These are phyloP conservation scores for Phoenix roebelenii DNA, from an alignment of 176 grass and related monocot species.

Conservation along the genomic window DNA sequence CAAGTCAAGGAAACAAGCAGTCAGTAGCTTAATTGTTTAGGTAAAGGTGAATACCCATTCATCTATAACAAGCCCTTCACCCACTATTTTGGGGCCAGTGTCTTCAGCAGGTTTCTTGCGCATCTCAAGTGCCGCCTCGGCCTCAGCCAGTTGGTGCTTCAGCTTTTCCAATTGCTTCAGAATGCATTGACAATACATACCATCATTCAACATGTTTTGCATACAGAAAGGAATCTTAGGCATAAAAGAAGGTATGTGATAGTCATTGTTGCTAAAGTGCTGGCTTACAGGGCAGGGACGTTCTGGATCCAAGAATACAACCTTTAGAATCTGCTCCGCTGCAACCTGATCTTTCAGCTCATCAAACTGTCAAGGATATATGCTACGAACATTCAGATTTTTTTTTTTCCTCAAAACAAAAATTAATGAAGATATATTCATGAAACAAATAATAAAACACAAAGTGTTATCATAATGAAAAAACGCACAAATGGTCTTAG, in stretches of 20 bases:
- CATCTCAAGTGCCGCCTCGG: slow-evolving; percentile 73
- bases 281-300: slow-evolving; percentile 58
- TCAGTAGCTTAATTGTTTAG: too few relatives aligned
- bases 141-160: slow-evolving; percentile 70
- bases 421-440: neutral
- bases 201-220: too few relatives aligned
- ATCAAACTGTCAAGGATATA: slow-evolving; percentile 58
- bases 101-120: slow-evolving; percentile 86
- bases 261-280: neutral
- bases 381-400: slow-evolving; percentile 1
- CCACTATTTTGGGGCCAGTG: slow-evolving; percentile 69
- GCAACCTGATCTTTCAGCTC: slow-evolving; percentile 88
- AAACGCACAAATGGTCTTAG: neutral
- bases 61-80: slow-evolving; percentile 91
- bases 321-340: slow-evolving; percentile 81
- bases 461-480: neutral
- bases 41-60: slow-evolving; percentile 59
- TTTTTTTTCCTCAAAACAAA: neutral
- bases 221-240: too few relatives aligned
- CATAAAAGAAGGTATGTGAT: too few relatives aligned
- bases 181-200: slow-evolving; percentile 10
- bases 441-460: neutral
- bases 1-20: neutral
- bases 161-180: slow-evolving; percentile 90
- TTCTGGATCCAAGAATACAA: slow-evolving; percentile 72